These are phyloP conservation scores for Heterobasidion annosum DNA, from an alignment of 1,284 basidiomycete genomes.

Conservation along the genomic window DNA sequence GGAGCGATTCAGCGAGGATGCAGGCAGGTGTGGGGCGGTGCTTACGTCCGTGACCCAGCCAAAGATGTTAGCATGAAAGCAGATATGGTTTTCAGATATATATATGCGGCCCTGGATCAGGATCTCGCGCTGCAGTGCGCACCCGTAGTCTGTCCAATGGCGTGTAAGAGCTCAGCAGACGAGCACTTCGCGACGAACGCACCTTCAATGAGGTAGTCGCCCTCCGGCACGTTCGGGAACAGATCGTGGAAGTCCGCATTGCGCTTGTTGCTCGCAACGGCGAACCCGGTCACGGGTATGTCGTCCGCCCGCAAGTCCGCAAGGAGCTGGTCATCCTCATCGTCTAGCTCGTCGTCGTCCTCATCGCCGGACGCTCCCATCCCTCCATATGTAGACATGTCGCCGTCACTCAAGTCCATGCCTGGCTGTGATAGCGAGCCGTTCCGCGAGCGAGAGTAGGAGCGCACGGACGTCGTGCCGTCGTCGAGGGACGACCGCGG, in stretches of 20 bases:
- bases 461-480: not conserved
- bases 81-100: conserved; percentile 96
- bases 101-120: conserved; percentile 94
- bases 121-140: conserved; percentile 93
- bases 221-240: conserved; percentile 85
- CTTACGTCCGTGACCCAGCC: conserved; percentile 67
- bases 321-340: conserved; percentile 28
- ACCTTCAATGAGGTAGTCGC: conserved; percentile 98
- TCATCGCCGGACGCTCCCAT: conserved; percentile 19
- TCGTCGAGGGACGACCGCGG: conserved; percentile 9
- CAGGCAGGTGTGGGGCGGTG: not conserved
- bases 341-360: conserved; percentile 20
- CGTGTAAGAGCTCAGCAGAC: conserved; percentile 2
- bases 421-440: conserved; percentile 4
- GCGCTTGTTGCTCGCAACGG: conserved; percentile 91
- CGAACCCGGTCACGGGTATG: conserved; percentile 87
- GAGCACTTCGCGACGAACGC: conserved; percentile 15
- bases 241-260: conserved; percentile 95
- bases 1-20: conserved; percentile 2
- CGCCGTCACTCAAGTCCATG: conserved; percentile 11
- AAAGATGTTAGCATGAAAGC: conserved; percentile 98
- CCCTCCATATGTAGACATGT: conserved; percentile 21
- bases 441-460: conserved; percentile 2
- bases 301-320: conserved; percentile 53
- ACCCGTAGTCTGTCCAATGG: conserved; percentile 77